These are phyloP conservation scores for Stagonosporopsis rhizophila DNA, from an alignment of 2,329 filamentous ascomycete species.

Conservation along the genomic window DNA sequence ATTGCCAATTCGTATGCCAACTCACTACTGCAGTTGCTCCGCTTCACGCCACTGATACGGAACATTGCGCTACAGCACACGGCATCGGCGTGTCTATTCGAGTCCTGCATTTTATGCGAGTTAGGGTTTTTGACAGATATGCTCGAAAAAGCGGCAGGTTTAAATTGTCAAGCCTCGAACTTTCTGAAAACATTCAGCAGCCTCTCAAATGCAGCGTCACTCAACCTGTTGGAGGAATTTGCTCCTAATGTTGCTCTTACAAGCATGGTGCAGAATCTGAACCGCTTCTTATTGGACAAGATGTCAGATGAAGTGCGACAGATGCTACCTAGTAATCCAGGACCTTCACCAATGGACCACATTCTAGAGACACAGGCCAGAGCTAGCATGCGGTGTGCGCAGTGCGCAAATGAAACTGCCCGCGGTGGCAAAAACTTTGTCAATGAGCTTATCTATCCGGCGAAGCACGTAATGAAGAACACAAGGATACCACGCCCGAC, in stretches of 20 bases:
- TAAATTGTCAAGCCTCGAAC: conserved; percentile 96
- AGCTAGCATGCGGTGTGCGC: conserved; percentile 80
- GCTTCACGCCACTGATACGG: conserved; percentile 86
- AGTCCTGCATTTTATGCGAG: conserved; percentile 89
- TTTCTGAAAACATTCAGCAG: conserved; percentile 87
- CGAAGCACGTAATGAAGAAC: conserved; percentile 62
- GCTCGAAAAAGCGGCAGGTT: conserved; percentile 92
- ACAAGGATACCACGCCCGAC: conserved; percentile 62
- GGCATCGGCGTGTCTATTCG: conserved; percentile 80
- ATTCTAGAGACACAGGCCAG: conserved; percentile 74
- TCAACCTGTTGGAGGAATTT: conserved; percentile 87
- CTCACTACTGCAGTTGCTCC: conserved; percentile 85
- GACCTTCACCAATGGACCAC: conserved; percentile 69
- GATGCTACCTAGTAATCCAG: conserved; percentile 66
- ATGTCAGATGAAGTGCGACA: conserved; percentile 78
- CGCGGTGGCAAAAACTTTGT: conserved; percentile 80
- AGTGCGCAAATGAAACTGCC: conserved; percentile 85
- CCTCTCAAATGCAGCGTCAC: conserved; percentile 75
- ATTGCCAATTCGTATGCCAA: conserved; percentile 98
- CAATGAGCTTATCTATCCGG: conserved; percentile 85
- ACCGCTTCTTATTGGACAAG: conserved; percentile 83
- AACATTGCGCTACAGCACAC: conserved; percentile 91
- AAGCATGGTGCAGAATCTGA: conserved; percentile 83
- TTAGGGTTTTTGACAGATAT: conserved; percentile 96
- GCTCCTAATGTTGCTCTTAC: conserved; percentile 75